Evolutionary conservation across 2,329 filamentous ascomycete genomes (phyloP), one percentile per base, ranked within the genome.

Genomic region (Dothideomycetes sp.): DNA sequence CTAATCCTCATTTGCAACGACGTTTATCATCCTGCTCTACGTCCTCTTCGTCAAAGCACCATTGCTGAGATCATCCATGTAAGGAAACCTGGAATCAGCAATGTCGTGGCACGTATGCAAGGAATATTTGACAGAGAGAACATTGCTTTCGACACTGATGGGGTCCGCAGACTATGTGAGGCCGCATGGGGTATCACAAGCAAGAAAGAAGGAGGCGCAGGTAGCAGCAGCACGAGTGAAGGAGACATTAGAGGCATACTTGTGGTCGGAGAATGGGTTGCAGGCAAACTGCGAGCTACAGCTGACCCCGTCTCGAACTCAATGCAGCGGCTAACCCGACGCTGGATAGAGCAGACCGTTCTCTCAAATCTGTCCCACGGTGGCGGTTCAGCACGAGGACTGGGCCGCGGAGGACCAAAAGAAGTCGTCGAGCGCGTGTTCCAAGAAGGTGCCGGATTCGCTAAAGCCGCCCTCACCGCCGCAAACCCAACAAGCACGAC

Each of bases 1-100:
- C 68, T 98, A 19, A 86, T 98, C 37, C 69, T 98, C 35, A 91
- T 98, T 50, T 98, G 91, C 66, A 98, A 98, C 52, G 93, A 98
- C 58, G 78, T 96, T 1, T 98, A 98, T 54, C 87, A 94, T 50
- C 80, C 89, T 3, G 84, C 88, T 15, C 70, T 98, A 31, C 76
- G 87, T 19, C 87, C 85, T 0, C 68, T 98, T 5, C 78, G 91
- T n/a, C 83, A 89, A 45, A 67, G 66, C 47, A 88, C 86, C 0
- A 77, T 91, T 36, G 91, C 89, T 0, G 91, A 98, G 58, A 79
- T 96, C 30, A 80, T 98, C 16, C 87, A 94, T 54, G 81, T 94
- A 24, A 84, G 89, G 35, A 91, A 91, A 51, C 87, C 91, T 2
- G 79, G 84, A 0, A 64, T 96, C 8, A 88, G 94, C 46, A 82